phyloP scores from a whole-genome alignment of 257 asterid genomes.

The Nyctanthes arbortristis region DNA sequence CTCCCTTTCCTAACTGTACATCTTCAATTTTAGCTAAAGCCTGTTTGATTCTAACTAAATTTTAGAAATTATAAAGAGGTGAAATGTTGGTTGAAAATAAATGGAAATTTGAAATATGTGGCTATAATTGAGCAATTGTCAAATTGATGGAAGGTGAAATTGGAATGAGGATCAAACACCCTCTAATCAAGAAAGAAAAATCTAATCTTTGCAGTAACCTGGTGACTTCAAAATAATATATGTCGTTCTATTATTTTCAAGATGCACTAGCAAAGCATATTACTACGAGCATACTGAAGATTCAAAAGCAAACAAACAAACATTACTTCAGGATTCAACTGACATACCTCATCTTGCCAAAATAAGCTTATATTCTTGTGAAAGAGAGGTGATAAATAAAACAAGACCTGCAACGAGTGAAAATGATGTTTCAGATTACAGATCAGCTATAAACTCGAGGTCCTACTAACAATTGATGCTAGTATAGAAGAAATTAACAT shows the following conservation, averaged over 20 bases:
- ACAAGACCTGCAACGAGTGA: slow-evolving; percentile 63
- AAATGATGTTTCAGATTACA: neutral
- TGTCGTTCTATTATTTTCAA: neutral
- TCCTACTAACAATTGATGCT: neutral
- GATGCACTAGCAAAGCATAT: slow-evolving; percentile 1
- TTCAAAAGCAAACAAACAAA: slow-evolving; percentile 2
- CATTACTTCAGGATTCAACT: slow-evolving; percentile 23
- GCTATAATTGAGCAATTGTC: too few species aligned
- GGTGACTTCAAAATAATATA: slow-evolving; percentile 5
- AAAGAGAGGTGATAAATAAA: slow-evolving; percentile 79
- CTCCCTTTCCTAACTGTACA: neutral
- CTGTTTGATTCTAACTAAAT: too few species aligned
- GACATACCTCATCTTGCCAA: slow-evolving; percentile 98
- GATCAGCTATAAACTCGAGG: neutral
- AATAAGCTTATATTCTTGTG: slow-evolving; percentile 82
- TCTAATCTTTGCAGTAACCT: slow-evolving; percentile 3
- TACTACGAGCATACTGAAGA: slow-evolving; percentile 6
- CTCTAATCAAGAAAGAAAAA: neutral
- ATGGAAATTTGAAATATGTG: too few species aligned
- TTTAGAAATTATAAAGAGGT: too few species aligned
- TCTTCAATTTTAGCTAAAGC: neutral
- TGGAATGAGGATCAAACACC: too few species aligned
- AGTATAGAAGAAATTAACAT: neutral
- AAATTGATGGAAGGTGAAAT: too few species aligned
- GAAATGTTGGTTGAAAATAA: too few species aligned